Conservation (phyloP, 768 basidiomycete genomes). For the Pleurotus cornucopiae region DNA sequence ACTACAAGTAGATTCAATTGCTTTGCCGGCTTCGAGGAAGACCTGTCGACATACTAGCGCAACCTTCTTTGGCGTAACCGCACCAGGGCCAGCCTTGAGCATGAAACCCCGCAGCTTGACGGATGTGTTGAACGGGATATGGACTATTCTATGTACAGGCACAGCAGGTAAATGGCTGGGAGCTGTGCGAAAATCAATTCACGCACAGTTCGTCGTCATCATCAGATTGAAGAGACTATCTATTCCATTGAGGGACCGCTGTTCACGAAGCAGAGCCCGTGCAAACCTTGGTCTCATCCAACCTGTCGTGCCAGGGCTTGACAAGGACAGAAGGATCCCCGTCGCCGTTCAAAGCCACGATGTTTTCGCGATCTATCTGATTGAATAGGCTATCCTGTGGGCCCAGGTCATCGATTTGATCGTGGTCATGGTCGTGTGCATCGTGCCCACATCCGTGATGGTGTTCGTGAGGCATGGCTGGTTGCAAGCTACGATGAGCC, state of each 20-base stretch:
- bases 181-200: background rate
- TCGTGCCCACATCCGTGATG: slow-evolving; percentile 57
- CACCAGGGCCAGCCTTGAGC: slow-evolving; percentile 78
- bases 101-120: slow-evolving; percentile 81
- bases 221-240: slow-evolving; percentile 81
- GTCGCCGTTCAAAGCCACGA: slow-evolving; percentile 70
- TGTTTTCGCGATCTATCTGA: slow-evolving; percentile 77
- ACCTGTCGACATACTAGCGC: slow-evolving; percentile 46
- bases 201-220: slow-evolving; percentile 85
- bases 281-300: slow-evolving; percentile 66
- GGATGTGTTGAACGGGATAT: slow-evolving; percentile 83
- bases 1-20: slow-evolving; percentile 38
- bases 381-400: slow-evolving; percentile 69
- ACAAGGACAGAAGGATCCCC: slow-evolving; percentile 55
- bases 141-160: slow-evolving; percentile 56
- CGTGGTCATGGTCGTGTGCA: slow-evolving; percentile 55
- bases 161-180: background rate
- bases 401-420: slow-evolving; percentile 45
- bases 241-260: background rate
- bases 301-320: slow-evolving; percentile 83
- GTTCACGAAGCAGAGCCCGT: background rate
- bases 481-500: too few relatives aligned
- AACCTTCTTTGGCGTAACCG: slow-evolving; percentile 73
- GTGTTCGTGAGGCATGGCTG: slow-evolving; percentile 33
- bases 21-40: background rate